phyloP scores from a whole-genome alignment of 176 grass and related monocot genomes.

The Triticum timopheevii region DNA sequence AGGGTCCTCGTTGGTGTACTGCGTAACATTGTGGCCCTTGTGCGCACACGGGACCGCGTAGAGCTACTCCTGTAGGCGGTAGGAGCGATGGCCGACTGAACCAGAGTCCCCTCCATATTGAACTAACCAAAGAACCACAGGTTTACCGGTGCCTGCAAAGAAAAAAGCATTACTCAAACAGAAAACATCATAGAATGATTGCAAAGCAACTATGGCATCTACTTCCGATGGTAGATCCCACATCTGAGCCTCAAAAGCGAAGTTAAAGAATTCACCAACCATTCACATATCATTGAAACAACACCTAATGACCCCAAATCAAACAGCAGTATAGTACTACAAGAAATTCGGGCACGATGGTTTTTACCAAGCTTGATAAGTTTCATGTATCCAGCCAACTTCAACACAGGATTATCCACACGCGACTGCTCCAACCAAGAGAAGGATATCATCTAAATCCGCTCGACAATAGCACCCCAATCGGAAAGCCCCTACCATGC shows the following conservation, averaged over 20 bases:
- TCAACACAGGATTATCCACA: neutral
- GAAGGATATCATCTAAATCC: neutral
- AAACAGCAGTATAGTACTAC: neutral
- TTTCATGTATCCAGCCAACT: neutral
- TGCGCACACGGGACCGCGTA: slow-evolving; percentile 16
- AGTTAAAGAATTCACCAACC: neutral
- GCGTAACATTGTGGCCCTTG: slow-evolving; percentile 45
- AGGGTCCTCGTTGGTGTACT: slow-evolving; percentile 40
- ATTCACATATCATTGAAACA: neutral
- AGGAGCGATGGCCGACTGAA: slow-evolving; percentile 69
- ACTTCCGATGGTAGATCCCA: neutral
- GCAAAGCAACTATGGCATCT: neutral
- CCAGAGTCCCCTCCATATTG: slow-evolving; percentile 73
- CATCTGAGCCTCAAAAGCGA: neutral
- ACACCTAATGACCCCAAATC: neutral
- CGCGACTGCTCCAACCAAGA: neutral
- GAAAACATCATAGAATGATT: neutral
- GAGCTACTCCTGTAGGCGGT: slow-evolving; percentile 42
- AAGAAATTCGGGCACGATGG: neutral
- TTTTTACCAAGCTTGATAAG: neutral
- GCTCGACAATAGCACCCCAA: neutral
- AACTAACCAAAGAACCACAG: neutral
- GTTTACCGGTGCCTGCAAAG: slow-evolving; percentile 28
- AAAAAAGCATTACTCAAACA: neutral
- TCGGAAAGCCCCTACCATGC: neutral